phyloP scores from a whole-genome alignment of 371 early-diverging fungal species.

The Cokeromyces recurvatus region DNA sequence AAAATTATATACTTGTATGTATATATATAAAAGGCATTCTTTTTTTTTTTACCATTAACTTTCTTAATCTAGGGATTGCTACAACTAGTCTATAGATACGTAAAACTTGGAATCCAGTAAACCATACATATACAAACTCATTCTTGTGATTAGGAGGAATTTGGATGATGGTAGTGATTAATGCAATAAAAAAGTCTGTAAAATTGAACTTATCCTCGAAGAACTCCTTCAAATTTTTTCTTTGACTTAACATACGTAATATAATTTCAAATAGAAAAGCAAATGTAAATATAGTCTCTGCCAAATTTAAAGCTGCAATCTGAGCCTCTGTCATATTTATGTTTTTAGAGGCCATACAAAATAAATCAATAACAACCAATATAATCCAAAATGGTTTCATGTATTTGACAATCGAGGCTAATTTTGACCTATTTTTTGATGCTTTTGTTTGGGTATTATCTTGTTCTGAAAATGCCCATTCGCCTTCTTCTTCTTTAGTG shows the following conservation, averaged over 20 bases:
- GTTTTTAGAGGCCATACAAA: conserved; percentile 51
- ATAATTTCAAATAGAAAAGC: conserved; percentile 54
- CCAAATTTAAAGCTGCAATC: conserved; percentile 25
- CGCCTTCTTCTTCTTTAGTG: conserved; percentile 36
- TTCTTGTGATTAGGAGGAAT: conserved; percentile 43
- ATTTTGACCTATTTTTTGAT: conserved; percentile 5
- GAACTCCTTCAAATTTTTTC: conserved; percentile 37
- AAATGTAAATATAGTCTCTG: conserved; percentile 50
- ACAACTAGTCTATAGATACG: conserved; percentile 59
- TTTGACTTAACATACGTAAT: conserved; percentile 37
- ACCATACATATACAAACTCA: conserved; percentile 45
- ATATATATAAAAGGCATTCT: too few relatives aligned
- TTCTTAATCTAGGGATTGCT: conserved; percentile 49
- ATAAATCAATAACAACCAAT: conserved; percentile 45
- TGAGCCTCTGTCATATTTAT: conserved; percentile 29
- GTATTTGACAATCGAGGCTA: conserved; percentile 19
- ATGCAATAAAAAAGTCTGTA: conserved; percentile 50
- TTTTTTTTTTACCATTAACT: conserved; percentile 48
- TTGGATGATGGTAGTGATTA: conserved; percentile 50
- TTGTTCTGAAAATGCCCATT: conserved; percentile 35
- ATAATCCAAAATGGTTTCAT: conserved; percentile 48
- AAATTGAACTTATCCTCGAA: conserved; percentile 43
- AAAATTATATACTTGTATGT: too few relatives aligned
- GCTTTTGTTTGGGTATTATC: conserved; percentile 1
- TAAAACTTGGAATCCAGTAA: conserved; percentile 60